A percentile compares a stretch with the other conserved stretches of the same genome.
Conservation (phyloP, 1,139 yeast species). For the Saccharomyces hybrid region DNA sequence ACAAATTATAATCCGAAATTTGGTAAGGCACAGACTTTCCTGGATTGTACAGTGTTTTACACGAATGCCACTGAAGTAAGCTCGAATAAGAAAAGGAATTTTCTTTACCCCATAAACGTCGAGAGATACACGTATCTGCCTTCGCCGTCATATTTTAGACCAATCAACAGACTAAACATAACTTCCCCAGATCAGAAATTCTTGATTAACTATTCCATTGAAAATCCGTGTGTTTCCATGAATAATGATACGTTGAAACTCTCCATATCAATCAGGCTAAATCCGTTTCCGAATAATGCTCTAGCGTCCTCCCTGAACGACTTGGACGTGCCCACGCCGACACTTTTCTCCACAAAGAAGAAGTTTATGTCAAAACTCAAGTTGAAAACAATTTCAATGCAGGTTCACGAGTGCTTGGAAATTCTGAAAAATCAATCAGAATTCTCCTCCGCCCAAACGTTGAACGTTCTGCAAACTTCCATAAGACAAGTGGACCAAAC, state of each 20-base stretch:
- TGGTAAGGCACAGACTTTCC: conserved; percentile 26
- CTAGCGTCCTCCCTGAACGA: conserved; percentile 1
- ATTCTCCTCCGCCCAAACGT: neutral
- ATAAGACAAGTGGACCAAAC: conserved; percentile 27
- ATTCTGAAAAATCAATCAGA: conserved; percentile 19
- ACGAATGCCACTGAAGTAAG: conserved; percentile 4
- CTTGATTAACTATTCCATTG: conserved; percentile 19
- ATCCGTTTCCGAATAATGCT: conserved; percentile 35
- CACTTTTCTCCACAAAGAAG: conserved; percentile 10
- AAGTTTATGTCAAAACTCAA: conserved; percentile 33
- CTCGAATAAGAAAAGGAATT: conserved; percentile 9
- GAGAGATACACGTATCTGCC: conserved; percentile 29
- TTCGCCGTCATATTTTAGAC: conserved; percentile 20
- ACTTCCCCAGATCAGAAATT: conserved; percentile 28
- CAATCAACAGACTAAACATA: conserved; percentile 20
- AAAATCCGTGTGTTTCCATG: conserved; percentile 37
- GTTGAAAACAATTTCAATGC: conserved; percentile 42
- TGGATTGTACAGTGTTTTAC: conserved; percentile 28
- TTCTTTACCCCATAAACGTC: conserved; percentile 26
- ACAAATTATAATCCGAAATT: conserved; percentile 33
- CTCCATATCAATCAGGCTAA: conserved; percentile 36
- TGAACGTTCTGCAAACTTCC: conserved; percentile 25
- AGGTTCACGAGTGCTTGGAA: conserved; percentile 44
- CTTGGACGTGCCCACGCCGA: neutral
- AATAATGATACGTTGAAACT: conserved; percentile 39